Evolutionary conservation across 2,329 filamentous ascomycete genomes (phyloP).

Genomic region (Beauveria asiatica): DNA sequence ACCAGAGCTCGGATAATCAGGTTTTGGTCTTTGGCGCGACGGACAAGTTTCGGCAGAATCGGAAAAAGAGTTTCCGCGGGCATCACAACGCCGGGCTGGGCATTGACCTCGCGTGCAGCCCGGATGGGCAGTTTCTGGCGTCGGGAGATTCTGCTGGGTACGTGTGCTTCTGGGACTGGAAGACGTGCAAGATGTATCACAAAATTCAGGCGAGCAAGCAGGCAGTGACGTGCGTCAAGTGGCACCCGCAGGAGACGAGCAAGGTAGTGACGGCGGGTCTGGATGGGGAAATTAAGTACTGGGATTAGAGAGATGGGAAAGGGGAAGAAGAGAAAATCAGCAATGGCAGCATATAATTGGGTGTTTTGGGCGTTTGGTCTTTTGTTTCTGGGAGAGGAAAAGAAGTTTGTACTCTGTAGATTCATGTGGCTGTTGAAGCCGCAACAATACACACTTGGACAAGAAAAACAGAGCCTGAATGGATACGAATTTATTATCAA

Average conservation of each 20-base stretch:
- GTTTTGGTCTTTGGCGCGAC: conserved; percentile 91
- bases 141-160: conserved; percentile 83
- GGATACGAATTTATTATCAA: background rate
- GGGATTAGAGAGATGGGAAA: conserved; percentile 57
- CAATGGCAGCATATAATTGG: background rate
- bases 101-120: conserved; percentile 79
- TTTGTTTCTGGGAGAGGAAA: background rate
- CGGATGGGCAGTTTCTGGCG: conserved; percentile 85
- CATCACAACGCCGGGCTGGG: conserved; percentile 95
- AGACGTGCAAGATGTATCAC: conserved; percentile 98
- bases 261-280: conserved; percentile 87
- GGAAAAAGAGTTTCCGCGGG: conserved; percentile 92
- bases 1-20: conserved; percentile 91
- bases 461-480: background rate
- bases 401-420: background rate
- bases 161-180: conserved; percentile 98
- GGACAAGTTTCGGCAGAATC: conserved; percentile 93
- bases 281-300: conserved; percentile 83
- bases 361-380: conserved; percentile 9
- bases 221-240: conserved; percentile 77
- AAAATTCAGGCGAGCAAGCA: conserved; percentile 82
- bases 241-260: conserved; percentile 96
- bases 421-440: background rate
- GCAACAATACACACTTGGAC: background rate
- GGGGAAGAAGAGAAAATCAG: background rate